Evolutionary conservation across 352 stramenopile species (phyloP), one percentile per base, ranked within the genome.

Genomic region (Thalassiosira exigua): DNA sequence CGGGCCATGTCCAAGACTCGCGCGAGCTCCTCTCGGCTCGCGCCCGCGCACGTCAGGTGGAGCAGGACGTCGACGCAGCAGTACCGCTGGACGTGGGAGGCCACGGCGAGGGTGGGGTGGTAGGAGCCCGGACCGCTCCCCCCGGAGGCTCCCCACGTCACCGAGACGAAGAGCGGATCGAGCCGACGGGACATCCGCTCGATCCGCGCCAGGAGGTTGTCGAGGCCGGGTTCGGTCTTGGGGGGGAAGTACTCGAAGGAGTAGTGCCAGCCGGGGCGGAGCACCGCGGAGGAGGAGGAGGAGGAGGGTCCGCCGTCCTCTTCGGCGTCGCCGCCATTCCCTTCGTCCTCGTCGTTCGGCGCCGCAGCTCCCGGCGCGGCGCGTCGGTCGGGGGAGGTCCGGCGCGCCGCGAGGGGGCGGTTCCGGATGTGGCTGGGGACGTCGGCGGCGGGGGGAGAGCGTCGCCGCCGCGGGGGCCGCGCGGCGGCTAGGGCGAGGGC

Each of bases 221-320:
- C 81, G 0, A 94, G 86, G 52, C 96, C 97, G 9, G 95, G 94
- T 36, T 97, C 91, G 17, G 96, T 99, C 69, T 97, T 97, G 52
- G 97, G 97, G 41, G 97, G 97, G 91, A 99, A 99, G 87, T 98
- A 99, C 91, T 99, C 97, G 71, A 99, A 97, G 57, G 96, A 99
- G 30, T 88, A 62, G 60, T 84, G 75, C 17, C n/a, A n/a, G n/a
- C n/a, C n/a, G n/a, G n/a, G n/a, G n/a, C n/a, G 51, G 26, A n/a
- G 39, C 26, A 58, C n/a, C n/a, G n/a, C n/a, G n/a, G n/a, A n/a
- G n/a, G n/a, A n/a, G n/a, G n/a, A n/a, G n/a, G n/a, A n/a, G n/a
- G n/a, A n/a, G n/a, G n/a, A n/a, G n/a, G n/a, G n/a, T n/a, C n/a
- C n/a, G n/a, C n/a, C n/a, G n/a, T n/a, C n/a, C n/a, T n/a, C n/a